phyloP scores from a whole-genome alignment of 805 yeast species.

The Ogataea ramenticola region DNA sequence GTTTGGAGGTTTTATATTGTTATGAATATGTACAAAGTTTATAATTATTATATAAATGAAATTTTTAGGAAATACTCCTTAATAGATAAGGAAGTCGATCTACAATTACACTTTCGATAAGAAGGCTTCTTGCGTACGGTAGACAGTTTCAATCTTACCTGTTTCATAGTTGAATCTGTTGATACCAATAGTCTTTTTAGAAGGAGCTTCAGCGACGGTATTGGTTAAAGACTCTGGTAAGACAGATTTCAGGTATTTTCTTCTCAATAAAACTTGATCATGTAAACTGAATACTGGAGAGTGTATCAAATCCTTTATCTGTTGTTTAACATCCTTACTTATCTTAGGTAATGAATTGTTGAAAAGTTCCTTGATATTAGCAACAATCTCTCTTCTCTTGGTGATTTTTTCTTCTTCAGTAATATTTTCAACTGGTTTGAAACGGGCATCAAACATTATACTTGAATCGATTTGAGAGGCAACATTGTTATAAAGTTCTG shows the following conservation, averaged over 20 bases:
- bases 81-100: too few species aligned
- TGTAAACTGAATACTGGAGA: constrained; percentile 29
- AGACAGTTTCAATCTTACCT: constrained; percentile 43
- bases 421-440: constrained; percentile 32
- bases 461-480: constrained; percentile 34
- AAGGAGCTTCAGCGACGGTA: constrained; percentile 22
- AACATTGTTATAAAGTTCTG: constrained; percentile 28
- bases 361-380: constrained; percentile 11
- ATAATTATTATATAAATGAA: neutral
- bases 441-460: constrained; percentile 41
- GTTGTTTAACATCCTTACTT: constrained; percentile 30
- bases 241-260: constrained; percentile 47
- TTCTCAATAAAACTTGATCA: constrained; percentile 33
- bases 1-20: too few species aligned
- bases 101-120: constrained; percentile 2
- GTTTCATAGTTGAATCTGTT: constrained; percentile 56
- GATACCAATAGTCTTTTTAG: constrained; percentile 42
- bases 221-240: constrained; percentile 41
- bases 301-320: constrained; percentile 37
- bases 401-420: constrained; percentile 26
- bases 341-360: constrained; percentile 19
- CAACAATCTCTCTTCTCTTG: constrained; percentile 13
- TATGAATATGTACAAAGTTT: neutral
- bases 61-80: too few species aligned
- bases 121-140: constrained; percentile 49